Conservation (phyloP, 768 basidiomycete genomes). For the Clavaria fumosa region DNA sequence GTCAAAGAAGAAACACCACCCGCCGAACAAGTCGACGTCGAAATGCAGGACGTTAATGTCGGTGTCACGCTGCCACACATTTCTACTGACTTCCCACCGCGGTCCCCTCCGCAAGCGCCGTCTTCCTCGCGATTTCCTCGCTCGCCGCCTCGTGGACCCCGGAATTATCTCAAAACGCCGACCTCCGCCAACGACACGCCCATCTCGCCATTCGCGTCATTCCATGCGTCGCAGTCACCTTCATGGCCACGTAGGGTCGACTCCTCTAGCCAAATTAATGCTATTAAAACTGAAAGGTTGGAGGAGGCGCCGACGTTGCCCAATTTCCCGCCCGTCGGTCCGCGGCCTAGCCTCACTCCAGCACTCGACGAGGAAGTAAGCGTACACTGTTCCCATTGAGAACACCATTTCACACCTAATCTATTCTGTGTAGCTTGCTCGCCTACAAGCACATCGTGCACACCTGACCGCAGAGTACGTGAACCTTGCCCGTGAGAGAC, state of each 20-base stretch:
- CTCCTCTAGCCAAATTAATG: too few relatives aligned
- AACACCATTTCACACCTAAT: neutral
- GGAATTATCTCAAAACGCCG: conserved; percentile 2
- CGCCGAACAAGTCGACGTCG: conserved; percentile 12
- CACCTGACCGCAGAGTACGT: conserved; percentile 26
- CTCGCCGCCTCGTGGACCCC: conserved; percentile 29
- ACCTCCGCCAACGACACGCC: too few relatives aligned
- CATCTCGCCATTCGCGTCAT: neutral
- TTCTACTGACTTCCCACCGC: conserved; percentile 15
- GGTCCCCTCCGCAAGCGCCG: conserved; percentile 7
- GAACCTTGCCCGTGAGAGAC: conserved; percentile 24
- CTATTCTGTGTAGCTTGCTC: conserved; percentile 14
- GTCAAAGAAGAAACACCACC: conserved; percentile 8
- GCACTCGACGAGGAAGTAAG: conserved; percentile 9
- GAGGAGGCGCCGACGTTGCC: too few relatives aligned
- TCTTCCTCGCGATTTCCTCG: conserved; percentile 11
- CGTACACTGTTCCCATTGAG: neutral
- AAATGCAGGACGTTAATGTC: conserved; percentile 10
- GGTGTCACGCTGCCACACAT: too few relatives aligned
- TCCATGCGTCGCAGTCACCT: neutral
- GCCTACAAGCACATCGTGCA: conserved; percentile 24
- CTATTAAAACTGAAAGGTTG: too few relatives aligned
- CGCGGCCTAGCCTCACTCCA: conserved; percentile 16
- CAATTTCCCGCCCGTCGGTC: conserved; percentile 17
- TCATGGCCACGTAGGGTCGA: too few relatives aligned